These are phyloP conservation scores for Phytophthora macrochlamydospora DNA, from an alignment of 352 stramenopile species.

Conservation along the genomic window DNA sequence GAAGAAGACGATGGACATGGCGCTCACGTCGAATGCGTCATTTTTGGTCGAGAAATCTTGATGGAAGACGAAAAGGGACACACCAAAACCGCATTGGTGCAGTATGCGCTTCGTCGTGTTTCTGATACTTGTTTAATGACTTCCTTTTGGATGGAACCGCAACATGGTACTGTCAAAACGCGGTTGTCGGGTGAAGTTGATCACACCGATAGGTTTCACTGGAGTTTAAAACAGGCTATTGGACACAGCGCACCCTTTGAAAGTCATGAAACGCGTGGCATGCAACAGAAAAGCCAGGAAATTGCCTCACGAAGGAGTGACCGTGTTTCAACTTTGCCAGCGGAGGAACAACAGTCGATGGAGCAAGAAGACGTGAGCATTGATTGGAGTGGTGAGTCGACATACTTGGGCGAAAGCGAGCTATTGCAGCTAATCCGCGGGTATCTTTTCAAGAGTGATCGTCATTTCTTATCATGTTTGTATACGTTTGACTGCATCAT, in stretches of 20 bases:
- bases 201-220: conserved; percentile 67
- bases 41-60: conserved; percentile 82
- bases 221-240: conserved; percentile 69
- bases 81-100: conserved; percentile 73
- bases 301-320: conserved; percentile 7
- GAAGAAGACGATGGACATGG: conserved; percentile 58
- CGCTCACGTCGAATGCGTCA: conserved; percentile 65
- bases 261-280: conserved; percentile 30
- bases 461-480: conserved; percentile 80
- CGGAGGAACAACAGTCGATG: conserved; percentile 53
- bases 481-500: conserved; percentile 84
- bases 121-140: conserved; percentile 84
- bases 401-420: conserved; percentile 74
- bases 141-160: conserved; percentile 90
- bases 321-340: conserved; percentile 15
- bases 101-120: conserved; percentile 79
- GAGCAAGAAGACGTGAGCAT: conserved; percentile 52
- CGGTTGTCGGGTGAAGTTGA: conserved; percentile 50
- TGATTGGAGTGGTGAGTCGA: conserved; percentile 35
- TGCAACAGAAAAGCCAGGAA: conserved; percentile 7
- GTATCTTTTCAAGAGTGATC: conserved; percentile 79
- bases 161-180: conserved; percentile 74
- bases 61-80: conserved; percentile 84
- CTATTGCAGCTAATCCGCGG: conserved; percentile 73
- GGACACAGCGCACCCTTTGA: conserved; percentile 69